phyloP scores from a whole-genome alignment of 2,329 filamentous ascomycete species.

The Leptographium wingfieldii region DNA sequence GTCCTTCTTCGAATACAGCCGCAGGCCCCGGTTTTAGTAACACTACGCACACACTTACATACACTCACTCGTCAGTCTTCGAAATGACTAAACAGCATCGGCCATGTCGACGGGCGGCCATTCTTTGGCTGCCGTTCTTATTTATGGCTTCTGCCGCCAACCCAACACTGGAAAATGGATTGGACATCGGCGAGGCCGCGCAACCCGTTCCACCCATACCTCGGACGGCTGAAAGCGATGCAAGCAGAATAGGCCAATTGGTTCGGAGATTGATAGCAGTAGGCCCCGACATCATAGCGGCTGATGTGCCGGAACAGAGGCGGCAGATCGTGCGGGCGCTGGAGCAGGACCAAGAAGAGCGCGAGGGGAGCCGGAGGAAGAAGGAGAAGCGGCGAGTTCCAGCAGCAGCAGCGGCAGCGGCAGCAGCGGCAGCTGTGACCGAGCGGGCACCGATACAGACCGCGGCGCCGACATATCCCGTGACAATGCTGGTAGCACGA shows the following conservation, averaged over 20 bases:
- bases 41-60: not conserved
- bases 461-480: not conserved
- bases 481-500: conserved; percentile 9
- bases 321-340: conserved; percentile 4
- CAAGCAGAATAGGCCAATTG: not conserved
- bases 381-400: not conserved
- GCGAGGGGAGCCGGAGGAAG: not conserved
- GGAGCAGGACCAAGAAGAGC: conserved; percentile 1
- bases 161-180: conserved; percentile 12
- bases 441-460: not conserved
- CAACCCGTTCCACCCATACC: not conserved
- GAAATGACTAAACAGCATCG: conserved; percentile 2
- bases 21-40: not conserved
- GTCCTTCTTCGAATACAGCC: not conserved
- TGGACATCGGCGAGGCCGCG: not conserved
- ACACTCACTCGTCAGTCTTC: not conserved
- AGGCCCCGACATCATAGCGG: conserved; percentile 7
- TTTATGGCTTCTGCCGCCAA: conserved; percentile 3
- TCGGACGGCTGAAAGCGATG: not conserved
- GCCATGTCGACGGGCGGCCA: conserved; percentile 2
- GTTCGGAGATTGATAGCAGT: not conserved
- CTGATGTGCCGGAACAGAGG: conserved; percentile 2
- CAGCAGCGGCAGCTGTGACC: too few species aligned
- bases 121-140: conserved; percentile 15
- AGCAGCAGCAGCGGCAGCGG: not conserved